A percentile compares a stretch with the other conserved stretches of the same genome.
These are phyloP conservation scores for Saraca asoca DNA, from an alignment of 331 rosid genomes.

Conservation along the genomic window DNA sequence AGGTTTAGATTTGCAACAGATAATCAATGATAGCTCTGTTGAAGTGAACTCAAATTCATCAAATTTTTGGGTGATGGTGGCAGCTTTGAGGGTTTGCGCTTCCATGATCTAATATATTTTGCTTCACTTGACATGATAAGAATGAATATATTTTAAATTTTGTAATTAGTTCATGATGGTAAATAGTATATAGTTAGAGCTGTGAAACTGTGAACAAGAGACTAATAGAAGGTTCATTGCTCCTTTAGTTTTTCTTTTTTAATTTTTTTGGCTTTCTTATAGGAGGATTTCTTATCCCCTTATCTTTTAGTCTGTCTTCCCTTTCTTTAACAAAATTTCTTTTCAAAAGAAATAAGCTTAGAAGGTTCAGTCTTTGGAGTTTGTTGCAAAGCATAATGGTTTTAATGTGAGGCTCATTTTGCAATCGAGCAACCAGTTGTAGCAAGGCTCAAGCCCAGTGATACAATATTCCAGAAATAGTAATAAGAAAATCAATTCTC, in stretches of 20 bases:
- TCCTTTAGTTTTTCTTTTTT: neutral
- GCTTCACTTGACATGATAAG: conserved; percentile 9
- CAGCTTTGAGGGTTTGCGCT: conserved; percentile 84
- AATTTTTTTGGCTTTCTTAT: too few species aligned
- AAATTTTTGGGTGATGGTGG: conserved; percentile 94
- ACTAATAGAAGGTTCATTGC: conserved; percentile 15
- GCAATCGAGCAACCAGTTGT: too few species aligned
- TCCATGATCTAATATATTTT: conserved; percentile 13
- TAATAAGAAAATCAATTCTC: too few species aligned
- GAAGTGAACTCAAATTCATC: conserved; percentile 81
- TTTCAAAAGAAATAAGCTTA: too few species aligned
- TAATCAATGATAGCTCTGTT: conserved; percentile 65
- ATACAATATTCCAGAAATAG: too few species aligned
- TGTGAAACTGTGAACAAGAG: conserved; percentile 21
- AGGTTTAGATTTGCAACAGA: conserved; percentile 73
- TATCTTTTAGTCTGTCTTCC: too few species aligned
- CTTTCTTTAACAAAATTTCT: too few species aligned
- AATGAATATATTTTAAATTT: neutral
- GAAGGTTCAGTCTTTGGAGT: too few species aligned
- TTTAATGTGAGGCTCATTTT: too few species aligned
- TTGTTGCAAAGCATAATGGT: too few species aligned
- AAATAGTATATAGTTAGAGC: conserved; percentile 13
- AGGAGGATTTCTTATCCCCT: too few species aligned
- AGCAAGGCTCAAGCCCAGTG: too few species aligned
- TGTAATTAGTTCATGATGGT: conserved; percentile 1